Evolutionary conservation across 2,329 filamentous ascomycete genomes (phyloP).

Genomic region (Dryadomyces quercivorus): DNA sequence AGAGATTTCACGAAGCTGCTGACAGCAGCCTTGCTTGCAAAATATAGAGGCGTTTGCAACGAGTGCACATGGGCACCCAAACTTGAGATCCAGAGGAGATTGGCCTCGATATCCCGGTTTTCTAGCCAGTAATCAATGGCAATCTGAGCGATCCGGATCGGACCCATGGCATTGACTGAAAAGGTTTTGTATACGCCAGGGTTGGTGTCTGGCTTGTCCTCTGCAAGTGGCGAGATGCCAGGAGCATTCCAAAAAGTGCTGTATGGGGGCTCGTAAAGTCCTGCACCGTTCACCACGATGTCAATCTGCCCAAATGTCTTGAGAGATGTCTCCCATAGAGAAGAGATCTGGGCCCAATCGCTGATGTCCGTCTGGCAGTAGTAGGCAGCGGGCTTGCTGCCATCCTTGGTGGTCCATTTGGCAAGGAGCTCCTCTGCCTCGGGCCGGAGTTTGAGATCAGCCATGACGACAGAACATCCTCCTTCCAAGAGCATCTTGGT

Average conservation of each 20-base stretch:
- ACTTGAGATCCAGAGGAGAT: slow-evolving; percentile 23
- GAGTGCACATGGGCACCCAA: slow-evolving; percentile 23
- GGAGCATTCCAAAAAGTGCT: slow-evolving; percentile 30
- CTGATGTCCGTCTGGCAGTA: slow-evolving; percentile 33
- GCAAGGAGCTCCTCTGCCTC: slow-evolving; percentile 21
- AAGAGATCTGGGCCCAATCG: slow-evolving; percentile 24
- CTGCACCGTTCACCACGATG: slow-evolving; percentile 32
- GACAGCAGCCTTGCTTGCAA: slow-evolving; percentile 26
- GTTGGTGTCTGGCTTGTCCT: slow-evolving; percentile 7
- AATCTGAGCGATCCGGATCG: slow-evolving; percentile 27
- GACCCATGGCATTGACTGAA: slow-evolving; percentile 29
- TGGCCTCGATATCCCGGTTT: slow-evolving; percentile 8
- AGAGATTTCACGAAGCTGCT: slow-evolving; percentile 28
- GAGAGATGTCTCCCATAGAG: slow-evolving; percentile 22
- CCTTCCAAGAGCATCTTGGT: slow-evolving; percentile 27
- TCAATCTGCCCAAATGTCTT: slow-evolving; percentile 25
- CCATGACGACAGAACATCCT: slow-evolving; percentile 32
- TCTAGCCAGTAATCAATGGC: slow-evolving; percentile 24
- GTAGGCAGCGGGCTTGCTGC: slow-evolving; percentile 18
- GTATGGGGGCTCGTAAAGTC: slow-evolving; percentile 32
- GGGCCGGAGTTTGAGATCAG: slow-evolving; percentile 28
- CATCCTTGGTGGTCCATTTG: slow-evolving; percentile 15
- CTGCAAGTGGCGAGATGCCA: slow-evolving; percentile 18
- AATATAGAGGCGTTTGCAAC: slow-evolving; percentile 25
- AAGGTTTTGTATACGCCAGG: slow-evolving; percentile 19